phyloP scores from a whole-genome alignment of 1,284 basidiomycete species.

The Sparassis latifolia region DNA sequence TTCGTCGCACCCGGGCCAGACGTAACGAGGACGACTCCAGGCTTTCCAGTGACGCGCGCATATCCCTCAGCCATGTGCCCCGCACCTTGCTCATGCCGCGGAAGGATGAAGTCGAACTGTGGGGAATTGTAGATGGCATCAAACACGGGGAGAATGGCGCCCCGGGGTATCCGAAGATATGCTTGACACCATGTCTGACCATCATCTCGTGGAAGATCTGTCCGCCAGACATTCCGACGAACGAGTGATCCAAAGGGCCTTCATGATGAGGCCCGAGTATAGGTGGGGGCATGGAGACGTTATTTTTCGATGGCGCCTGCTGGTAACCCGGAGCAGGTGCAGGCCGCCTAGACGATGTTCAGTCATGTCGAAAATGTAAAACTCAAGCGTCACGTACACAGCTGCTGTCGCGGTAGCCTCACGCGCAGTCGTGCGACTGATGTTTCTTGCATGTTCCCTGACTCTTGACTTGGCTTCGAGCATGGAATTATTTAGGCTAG shows the following conservation, averaged over 20 bases:
- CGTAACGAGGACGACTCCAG: conserved; percentile 96
- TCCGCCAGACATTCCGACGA: conserved; percentile 92
- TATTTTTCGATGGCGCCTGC: conserved; percentile 52
- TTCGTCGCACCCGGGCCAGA: conserved; percentile 98
- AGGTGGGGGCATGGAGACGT: conserved; percentile 36
- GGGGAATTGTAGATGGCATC: conserved; percentile 97
- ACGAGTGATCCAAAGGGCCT: conserved; percentile 64
- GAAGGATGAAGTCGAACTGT: conserved; percentile 94
- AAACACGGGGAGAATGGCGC: conserved; percentile 97
- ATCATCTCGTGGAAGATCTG: conserved; percentile 99
- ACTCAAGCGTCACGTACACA: conserved; percentile 31
- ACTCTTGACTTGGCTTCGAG: conserved; percentile 70
- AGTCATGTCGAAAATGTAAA: conserved; percentile 4
- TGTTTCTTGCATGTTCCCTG: conserved; percentile 54
- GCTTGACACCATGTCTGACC: conserved; percentile 93
- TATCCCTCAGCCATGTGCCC: conserved; percentile 99
- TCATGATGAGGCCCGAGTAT: conserved; percentile 41
- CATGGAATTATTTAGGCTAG: conserved; percentile 38
- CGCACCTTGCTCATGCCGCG: conserved; percentile 95
- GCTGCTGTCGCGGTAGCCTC: conserved; percentile 52
- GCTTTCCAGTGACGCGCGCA: conserved; percentile 95
- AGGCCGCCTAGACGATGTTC: conserved; percentile 45
- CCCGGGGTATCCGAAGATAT: conserved; percentile 98
- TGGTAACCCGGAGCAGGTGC: conserved; percentile 61
- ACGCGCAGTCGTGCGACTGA: conserved; percentile 60